Base-by-base conservation (phyloP, 2,329 filamentous ascomycete genomes). In the Colletotrichum sp. region DNA sequence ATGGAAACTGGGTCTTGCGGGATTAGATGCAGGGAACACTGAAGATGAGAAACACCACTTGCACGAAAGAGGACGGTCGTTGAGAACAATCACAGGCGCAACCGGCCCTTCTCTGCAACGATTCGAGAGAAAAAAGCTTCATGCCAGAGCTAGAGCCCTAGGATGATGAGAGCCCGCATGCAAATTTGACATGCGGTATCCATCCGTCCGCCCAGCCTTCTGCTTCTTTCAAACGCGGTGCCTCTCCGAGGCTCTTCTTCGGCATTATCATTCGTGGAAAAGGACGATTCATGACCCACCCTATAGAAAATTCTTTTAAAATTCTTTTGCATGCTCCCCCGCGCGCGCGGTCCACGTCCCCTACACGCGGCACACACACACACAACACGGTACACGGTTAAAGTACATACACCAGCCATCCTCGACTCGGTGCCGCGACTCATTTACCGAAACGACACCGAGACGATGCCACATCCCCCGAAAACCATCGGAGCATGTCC, bases 371-470 rank as follows among this genome's bases (percentile, higher is more conserved):
- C 39, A 48, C 18, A n/a, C 39, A 34, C 25, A 39, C 34, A 39
- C 36, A 39, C 36, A 32, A 43, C 39, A 13, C n/a, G 43, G 43
- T 52, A 52, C 43, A 52, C 43, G 43, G 43, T 22, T 22, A 52
- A 52, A 52, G n/a, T 52, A 34, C 15, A 22, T 22, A 22, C 27
- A 16, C 67, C 67, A 48, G 34, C 55, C 27, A 48, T 27, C 55
- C 55, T 70, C 67, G 55, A 62, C 39, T 43, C 34, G 18, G 67
- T 18, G 56, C 34, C 56, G 56, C 67, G 67, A 48, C 39, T 55
- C n/a, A 52, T 48, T 62, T 62, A 70, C 67, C 67, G 67, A 70
- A 62, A 70, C 67, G 67, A 70, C 67, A 70, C 67, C 67, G 67
- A 62, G 67, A 70, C 56, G 36, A 27, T 36, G 56, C 12, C 61